Evolutionary conservation across 345 rosid genomes (phyloP).

Genomic region (Nasturtium officinale): DNA sequence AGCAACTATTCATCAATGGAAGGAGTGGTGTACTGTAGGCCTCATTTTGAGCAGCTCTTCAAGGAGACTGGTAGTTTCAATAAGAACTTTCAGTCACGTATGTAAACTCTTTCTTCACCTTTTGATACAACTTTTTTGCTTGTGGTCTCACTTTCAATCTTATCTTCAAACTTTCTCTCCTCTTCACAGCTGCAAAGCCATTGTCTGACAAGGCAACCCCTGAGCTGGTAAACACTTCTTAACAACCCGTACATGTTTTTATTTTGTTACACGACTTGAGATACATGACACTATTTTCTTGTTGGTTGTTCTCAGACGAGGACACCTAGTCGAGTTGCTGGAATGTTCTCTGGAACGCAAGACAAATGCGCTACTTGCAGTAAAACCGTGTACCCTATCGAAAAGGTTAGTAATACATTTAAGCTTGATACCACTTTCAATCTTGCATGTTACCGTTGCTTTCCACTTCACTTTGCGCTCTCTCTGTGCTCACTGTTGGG

Average conservation of each 20-base stretch:
- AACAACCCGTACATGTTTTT: neutral
- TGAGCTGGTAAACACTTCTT: slow-evolving; percentile 41
- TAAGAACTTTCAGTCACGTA: slow-evolving; percentile 54
- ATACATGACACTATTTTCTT: neutral
- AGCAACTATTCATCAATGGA: slow-evolving; percentile 70
- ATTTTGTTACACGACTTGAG: neutral
- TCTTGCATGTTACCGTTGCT: neutral
- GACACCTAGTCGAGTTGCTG: slow-evolving; percentile 72
- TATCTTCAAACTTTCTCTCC: neutral
- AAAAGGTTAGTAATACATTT: slow-evolving; percentile 55
- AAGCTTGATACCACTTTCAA: slow-evolving; percentile 8
- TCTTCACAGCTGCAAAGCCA: slow-evolving; percentile 49
- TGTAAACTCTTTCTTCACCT: neutral
- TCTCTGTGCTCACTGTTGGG: neutral
- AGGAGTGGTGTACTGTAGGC: slow-evolving; percentile 78
- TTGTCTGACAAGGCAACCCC: slow-evolving; percentile 46
- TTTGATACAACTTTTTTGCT: too few relatives aligned
- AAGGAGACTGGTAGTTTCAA: slow-evolving; percentile 60
- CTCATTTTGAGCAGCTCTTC: slow-evolving; percentile 85
- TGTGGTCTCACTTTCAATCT: neutral
- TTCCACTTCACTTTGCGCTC: neutral
- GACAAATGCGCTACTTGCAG: slow-evolving; percentile 75
- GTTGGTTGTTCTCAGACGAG: slow-evolving; percentile 53
- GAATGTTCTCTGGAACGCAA: slow-evolving; percentile 77
- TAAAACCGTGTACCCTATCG: slow-evolving; percentile 83